Percentiles rank a stretch among this genome's conserved stretches.
Conservation (phyloP, 2,329 filamentous ascomycete genomes). For the Xylaria multiplex region DNA sequence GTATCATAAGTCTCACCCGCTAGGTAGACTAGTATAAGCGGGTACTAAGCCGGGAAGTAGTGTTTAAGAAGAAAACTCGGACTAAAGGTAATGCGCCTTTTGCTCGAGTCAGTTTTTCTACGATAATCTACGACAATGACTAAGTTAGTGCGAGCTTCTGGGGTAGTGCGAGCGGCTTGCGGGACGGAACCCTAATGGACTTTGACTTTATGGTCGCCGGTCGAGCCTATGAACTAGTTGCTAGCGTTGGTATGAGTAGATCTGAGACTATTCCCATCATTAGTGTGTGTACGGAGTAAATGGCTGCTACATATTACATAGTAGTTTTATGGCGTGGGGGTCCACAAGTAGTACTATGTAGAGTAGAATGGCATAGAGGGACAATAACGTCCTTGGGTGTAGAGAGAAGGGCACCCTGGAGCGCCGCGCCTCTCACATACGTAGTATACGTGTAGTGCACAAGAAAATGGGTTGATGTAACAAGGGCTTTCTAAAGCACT, state of each 20-base stretch:
- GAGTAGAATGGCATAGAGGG: too few relatives aligned
- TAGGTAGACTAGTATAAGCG: background rate
- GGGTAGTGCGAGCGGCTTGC: slow-evolving; percentile 3
- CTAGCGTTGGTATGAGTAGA: background rate
- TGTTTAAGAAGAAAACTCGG: background rate
- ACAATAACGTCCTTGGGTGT: background rate
- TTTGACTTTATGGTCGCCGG: background rate
- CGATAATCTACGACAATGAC: background rate
- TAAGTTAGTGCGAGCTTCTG: background rate
- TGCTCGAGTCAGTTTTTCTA: slow-evolving; percentile 11
- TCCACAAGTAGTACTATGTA: too few relatives aligned
- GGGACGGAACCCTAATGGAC: slow-evolving; percentile 3
- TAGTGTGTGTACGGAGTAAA: too few relatives aligned
- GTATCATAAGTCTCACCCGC: background rate
- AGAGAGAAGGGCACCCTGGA: too few relatives aligned
- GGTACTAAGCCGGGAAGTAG: background rate
- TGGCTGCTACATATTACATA: too few relatives aligned
- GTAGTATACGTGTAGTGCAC: background rate
- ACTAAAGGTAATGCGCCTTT: background rate
- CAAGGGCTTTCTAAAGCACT: background rate
- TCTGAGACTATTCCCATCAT: background rate
- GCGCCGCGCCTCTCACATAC: background rate
- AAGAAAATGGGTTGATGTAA: background rate
- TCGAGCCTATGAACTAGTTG: background rate
- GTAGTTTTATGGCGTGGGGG: slow-evolving; percentile 2